Evolutionary conservation across 1,139 yeast species (phyloP), one percentile per base, ranked within the genome.

Genomic region (Meyerozyma guilliermondii): DNA sequence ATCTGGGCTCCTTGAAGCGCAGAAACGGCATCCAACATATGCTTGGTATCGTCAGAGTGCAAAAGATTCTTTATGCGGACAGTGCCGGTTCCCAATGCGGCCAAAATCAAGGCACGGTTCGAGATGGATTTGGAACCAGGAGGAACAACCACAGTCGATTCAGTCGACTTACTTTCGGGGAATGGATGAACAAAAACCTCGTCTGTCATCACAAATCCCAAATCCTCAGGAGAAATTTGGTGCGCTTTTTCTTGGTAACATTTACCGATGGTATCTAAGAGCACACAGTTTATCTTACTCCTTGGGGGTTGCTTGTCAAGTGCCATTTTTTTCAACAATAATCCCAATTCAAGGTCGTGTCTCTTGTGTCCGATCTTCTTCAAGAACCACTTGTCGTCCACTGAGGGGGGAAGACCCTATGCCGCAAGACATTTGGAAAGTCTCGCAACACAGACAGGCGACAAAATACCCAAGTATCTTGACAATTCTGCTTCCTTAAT

Each of bases 111-210:
- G 7, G 98, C 98, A 60, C 99, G 81, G 61, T 92, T 92, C 11
- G 98, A 89, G 48, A 92, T 92, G 3, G 98, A 91, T 62, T 92
- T 92, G 4, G 98, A 92, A 1, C 99, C 99, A 9, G 99, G 99
- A 23, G 98, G 98, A 23, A 74, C 71, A 37, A 92, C 72, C 2
- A 69, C 68, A 41, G 70, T 77, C 30, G 76, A 65, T 16, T 64
- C 50, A 3, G 81, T 78, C 9, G 74, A 62, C 2, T 56, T 52
- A 5, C 53, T 48, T 10, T 56, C 42, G 17, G 63, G 63, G 54
- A 82, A 80, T 39, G 83, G 79, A 50, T 66, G 72, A 22, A 91
- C 95, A 38, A 78, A 54, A 8, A 83, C 75, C 59, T 89, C 95
- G 53, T 87, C 94, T n/a, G 97, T 84, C 46, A 92, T 68, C 7